Evolutionary conservation across 768 basidiomycete species (phyloP).

Genomic region (Chalciporus piperatus): DNA sequence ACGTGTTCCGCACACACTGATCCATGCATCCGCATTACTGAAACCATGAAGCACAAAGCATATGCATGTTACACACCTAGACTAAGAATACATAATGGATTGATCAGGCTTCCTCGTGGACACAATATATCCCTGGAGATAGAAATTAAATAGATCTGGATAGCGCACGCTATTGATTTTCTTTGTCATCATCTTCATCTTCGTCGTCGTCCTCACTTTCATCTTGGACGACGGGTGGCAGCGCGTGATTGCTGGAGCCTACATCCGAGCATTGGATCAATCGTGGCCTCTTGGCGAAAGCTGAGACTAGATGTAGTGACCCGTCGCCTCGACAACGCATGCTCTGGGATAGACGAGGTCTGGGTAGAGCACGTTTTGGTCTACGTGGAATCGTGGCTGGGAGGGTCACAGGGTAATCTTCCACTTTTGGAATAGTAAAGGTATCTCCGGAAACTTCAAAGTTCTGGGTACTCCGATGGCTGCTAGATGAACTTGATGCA

Average conservation of each 20-base stretch:
- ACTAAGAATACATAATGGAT: conserved; percentile 8
- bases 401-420: conserved; percentile 18
- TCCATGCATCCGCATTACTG: neutral
- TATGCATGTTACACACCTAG: neutral
- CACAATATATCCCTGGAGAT: neutral
- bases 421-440: conserved; percentile 19
- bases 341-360: conserved; percentile 11
- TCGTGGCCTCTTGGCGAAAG: conserved; percentile 25
- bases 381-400: conserved; percentile 8
- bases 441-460: conserved; percentile 10
- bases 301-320: neutral
- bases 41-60: neutral
- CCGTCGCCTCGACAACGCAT: conserved; percentile 6
- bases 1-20: neutral
- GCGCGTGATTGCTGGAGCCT: conserved; percentile 7
- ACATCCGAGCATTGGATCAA: conserved; percentile 17
- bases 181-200: conserved; percentile 14
- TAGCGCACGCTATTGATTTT: neutral
- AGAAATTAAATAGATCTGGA: neutral
- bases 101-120: conserved; percentile 1
- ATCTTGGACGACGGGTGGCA: conserved; percentile 1
- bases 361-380: conserved; percentile 30
- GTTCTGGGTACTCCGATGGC: conserved; percentile 9
- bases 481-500: neutral
- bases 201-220: conserved; percentile 15